Percentiles rank a stretch among this genome's conserved stretches.
phyloP scores from a whole-genome alignment of 2,329 filamentous ascomycete species.

The Alternaria brassicae region DNA sequence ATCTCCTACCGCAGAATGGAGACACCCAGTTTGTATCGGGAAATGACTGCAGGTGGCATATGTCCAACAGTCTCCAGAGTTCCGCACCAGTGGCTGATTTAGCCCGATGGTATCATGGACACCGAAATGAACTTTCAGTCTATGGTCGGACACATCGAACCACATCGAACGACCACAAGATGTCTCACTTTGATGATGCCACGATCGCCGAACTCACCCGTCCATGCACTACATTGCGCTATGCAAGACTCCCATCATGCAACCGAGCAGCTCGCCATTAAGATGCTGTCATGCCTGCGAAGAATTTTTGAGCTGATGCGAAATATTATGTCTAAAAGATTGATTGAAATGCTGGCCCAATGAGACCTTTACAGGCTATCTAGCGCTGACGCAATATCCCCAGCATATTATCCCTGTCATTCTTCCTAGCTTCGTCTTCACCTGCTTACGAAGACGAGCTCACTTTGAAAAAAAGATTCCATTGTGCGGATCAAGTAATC shows the following conservation, averaged over 20 bases:
- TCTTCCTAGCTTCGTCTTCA: background rate
- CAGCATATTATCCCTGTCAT: background rate
- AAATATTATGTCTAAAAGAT: background rate
- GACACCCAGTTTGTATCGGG: background rate
- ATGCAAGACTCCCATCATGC: background rate
- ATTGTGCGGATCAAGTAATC: background rate
- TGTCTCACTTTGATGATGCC: background rate
- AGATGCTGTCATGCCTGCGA: background rate
- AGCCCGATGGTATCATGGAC: background rate
- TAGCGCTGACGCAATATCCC: background rate
- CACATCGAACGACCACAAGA: background rate
- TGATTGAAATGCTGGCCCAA: background rate
- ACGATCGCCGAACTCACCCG: background rate
- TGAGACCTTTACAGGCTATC: background rate
- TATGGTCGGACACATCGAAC: background rate
- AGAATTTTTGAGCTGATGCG: background rate
- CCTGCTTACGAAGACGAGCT: background rate
- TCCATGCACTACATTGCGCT: background rate
- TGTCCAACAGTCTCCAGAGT: background rate
- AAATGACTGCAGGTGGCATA: background rate
- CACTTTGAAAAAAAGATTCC: background rate
- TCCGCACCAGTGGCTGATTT: background rate
- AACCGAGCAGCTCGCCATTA: background rate
- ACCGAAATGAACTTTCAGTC: background rate
- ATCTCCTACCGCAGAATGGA: background rate